Base-by-base conservation (phyloP, 139 green algal genomes). In the Tetratostichococcus sp. region DNA sequence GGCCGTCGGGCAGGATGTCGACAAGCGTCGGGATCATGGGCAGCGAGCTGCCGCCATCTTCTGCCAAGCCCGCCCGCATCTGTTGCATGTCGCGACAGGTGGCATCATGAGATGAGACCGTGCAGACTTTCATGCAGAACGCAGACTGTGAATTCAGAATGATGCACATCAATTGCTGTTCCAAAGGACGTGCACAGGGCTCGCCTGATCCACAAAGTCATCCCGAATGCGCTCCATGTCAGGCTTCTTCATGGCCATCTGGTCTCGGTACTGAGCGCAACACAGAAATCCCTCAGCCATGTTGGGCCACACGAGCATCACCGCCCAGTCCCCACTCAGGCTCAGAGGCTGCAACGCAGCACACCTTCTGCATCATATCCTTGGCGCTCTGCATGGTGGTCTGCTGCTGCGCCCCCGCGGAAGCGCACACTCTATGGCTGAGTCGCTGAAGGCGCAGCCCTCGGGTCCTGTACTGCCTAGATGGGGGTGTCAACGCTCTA, bases 21-120 rank as follows among this genome's bases (percentile, higher is more conserved):
- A 90, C 81, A 70, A 81, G 86, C 30, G 78, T 86, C 4, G 85
- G 85, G 59, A 89, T 67, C 83, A 88, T 88, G 59, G 89, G 72
- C 6, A 89, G 69, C 4, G 79, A 66, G 57, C 68, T 78, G 6
- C 67, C 30, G 2, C 62, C 39, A 11, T 67, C 57, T 1, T 43
- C 66, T 58, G 39, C 35, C 66, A 78, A 43, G 6, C 43, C 66
- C 4, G 67, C 58, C 30, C 67, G 62, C 67, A 78, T 69, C 74
- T 78, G 74, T 30, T 73, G 30, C 19, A 70, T 11, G 17, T 26
- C 21, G 62, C 62, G 17, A 69, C 62, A 34, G 21, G 11, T 69
- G 62, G 11, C 17, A 34, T 14, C 17, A 34, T 19, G 28, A 19
- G n/a, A 19, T 28, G 62, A 31, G 19, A 26, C 30, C 19, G 62